Evolutionary conservation across 306 rosid genomes (phyloP), one percentile per base, ranked within the genome.

Genomic region (Sophora flavescens): DNA sequence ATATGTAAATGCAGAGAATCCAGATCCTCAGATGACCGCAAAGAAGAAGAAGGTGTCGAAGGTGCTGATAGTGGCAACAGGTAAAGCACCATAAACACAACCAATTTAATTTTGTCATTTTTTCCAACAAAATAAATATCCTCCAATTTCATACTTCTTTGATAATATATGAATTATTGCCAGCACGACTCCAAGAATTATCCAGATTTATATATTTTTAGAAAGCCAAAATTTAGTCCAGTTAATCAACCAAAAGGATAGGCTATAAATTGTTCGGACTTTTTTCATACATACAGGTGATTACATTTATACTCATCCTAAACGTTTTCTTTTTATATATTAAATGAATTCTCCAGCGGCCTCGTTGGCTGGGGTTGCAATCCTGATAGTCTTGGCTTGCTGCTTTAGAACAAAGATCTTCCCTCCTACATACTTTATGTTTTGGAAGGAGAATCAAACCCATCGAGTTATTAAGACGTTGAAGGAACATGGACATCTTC

Each of bases 401-500:
- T 71, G 48, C 61, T 54, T 63, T 3, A 8, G 7, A 30, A 70
- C 0, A 56, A 63, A 47, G 59, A 28, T 77, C 17, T 11, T 36
- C 8, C 22, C 56, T 54, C 4, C n/a, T n/a, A 0, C 5, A 10
- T 18, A 0, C 18, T 10, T 39, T 52, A 39, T 48, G 14, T 70
- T 47, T 32, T 15, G 45, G 53, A 82, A 65, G 57, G 3, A 35
- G 0, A 36, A 0, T 7, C 47, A 63, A 68, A 61, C 68, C 2
- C 57, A 38, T 35, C 14, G 1, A 6, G 14, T 54, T 54, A 62
- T 79, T 18, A 75, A 79, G 50, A 26, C 2, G 8, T 76, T 72
- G 76, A 72, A 22, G 63, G 64, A 63, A 26, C 3, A 68, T 2
- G 79, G 79, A 41, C 60, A 63, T 1, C 48, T 84, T 64, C 82